Percentiles rank a stretch among this genome's conserved stretches.
These are phyloP conservation scores for Cladobotryum protrusum DNA, from an alignment of 2,329 filamentous ascomycete species.

Conservation along the genomic window DNA sequence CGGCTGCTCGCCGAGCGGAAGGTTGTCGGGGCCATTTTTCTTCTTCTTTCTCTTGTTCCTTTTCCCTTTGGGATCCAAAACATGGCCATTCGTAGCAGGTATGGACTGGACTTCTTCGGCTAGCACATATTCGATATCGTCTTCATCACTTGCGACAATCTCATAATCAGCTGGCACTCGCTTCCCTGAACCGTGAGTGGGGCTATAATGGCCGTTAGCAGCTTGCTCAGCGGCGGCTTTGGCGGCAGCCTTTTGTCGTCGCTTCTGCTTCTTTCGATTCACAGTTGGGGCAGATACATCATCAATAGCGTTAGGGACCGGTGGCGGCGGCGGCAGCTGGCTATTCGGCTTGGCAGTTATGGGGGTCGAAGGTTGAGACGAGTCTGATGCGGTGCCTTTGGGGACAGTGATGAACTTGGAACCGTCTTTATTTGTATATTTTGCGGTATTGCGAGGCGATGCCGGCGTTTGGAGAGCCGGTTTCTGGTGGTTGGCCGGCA, in stretches of 20 bases:
- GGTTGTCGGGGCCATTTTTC: constrained; percentile 32
- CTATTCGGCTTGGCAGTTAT: constrained; percentile 34
- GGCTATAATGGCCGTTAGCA: constrained; percentile 36
- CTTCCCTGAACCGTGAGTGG: constrained; percentile 23
- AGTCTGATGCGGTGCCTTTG: constrained; percentile 47
- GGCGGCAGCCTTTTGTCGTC: constrained; percentile 77
- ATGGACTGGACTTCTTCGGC: constrained; percentile 26
- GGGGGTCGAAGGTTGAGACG: constrained; percentile 48
- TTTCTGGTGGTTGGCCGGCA: constrained; percentile 49
- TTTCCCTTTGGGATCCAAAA: constrained; percentile 38
- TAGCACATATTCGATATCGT: constrained; percentile 37
- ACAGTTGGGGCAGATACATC: constrained; percentile 45
- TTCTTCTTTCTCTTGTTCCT: constrained; percentile 69
- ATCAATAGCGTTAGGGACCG: constrained; percentile 19
- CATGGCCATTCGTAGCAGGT: constrained; percentile 25
- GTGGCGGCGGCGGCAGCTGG: constrained; percentile 23
- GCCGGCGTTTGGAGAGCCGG: constrained; percentile 42
- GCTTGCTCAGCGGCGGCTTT: constrained; percentile 46
- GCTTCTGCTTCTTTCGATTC: constrained; percentile 94
- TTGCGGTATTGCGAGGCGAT: constrained; percentile 50
- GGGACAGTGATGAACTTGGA: constrained; percentile 63
- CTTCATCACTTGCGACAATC: constrained; percentile 51
- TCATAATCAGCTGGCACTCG: constrained; percentile 37
- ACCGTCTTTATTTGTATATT: constrained; percentile 63
- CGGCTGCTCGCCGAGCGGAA: not conserved